Evolutionary conservation across 2,329 filamentous ascomycete genomes (phyloP).

Genomic region (Xylaria sp.): DNA sequence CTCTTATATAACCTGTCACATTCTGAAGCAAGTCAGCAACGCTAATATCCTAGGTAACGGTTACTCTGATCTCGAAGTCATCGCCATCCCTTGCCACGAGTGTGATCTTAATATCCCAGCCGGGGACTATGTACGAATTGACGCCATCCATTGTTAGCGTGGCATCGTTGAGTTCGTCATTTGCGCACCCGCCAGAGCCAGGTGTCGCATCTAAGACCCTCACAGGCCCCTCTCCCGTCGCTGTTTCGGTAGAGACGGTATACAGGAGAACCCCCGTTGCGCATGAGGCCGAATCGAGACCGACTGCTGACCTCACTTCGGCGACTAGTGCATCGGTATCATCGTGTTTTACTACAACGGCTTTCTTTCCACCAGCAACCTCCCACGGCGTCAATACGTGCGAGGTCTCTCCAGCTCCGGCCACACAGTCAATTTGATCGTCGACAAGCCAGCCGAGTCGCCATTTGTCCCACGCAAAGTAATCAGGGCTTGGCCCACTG

Average conservation of each 20-base stretch:
- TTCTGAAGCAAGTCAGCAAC: neutral
- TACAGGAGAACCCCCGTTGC: slow-evolving; percentile 52
- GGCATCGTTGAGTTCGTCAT: slow-evolving; percentile 50
- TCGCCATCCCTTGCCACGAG: slow-evolving; percentile 39
- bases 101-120: slow-evolving; percentile 45
- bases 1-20: neutral
- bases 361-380: slow-evolving; percentile 41
- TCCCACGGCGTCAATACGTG: slow-evolving; percentile 47
- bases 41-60: neutral
- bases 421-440: slow-evolving; percentile 50
- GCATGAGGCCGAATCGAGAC: slow-evolving; percentile 47
- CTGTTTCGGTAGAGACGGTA: slow-evolving; percentile 47
- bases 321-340: slow-evolving; percentile 47
- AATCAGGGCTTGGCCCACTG: slow-evolving; percentile 51
- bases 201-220: slow-evolving; percentile 51
- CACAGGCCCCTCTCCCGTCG: slow-evolving; percentile 49
- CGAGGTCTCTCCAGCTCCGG: slow-evolving; percentile 41
- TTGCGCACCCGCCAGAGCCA: slow-evolving; percentile 46
- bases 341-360: slow-evolving; percentile 47
- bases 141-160: slow-evolving; percentile 43
- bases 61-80: slow-evolving; percentile 40
- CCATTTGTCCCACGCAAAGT: slow-evolving; percentile 56
- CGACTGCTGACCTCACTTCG: slow-evolving; percentile 46
- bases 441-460: slow-evolving; percentile 53
- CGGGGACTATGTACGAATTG: slow-evolving; percentile 38